Conservation (phyloP, 257 asterid species). For the Buddleja alternifolia region DNA sequence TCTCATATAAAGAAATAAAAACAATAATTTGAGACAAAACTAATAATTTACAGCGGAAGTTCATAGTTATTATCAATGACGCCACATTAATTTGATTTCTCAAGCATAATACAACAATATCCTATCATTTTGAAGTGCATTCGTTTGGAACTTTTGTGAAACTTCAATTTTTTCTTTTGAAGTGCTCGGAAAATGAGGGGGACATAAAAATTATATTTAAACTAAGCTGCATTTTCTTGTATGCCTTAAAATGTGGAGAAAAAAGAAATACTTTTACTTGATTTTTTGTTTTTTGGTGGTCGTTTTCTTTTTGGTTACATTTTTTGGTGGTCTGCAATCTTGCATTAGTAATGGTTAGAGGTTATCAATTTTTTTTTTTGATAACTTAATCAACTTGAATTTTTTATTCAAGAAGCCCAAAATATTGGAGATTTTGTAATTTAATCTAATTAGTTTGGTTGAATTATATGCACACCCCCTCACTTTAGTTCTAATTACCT, state of each 20-base stretch:
- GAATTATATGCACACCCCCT: too few species aligned
- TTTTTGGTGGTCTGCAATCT: too few species aligned
- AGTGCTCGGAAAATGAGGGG: conserved; percentile 8
- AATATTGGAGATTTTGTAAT: background rate
- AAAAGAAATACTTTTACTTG: background rate
- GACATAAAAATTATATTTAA: background rate
- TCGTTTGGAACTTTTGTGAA: conserved; percentile 19
- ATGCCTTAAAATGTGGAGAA: conserved; percentile 19
- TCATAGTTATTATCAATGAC: too few species aligned
- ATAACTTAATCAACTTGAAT: conserved; percentile 3
- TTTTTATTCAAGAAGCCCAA: conserved; percentile 2
- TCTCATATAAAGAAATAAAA: too few species aligned
- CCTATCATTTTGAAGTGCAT: background rate
- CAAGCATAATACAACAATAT: background rate
- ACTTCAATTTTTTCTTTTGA: background rate
- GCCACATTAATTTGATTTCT: too few species aligned
- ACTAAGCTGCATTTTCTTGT: background rate
- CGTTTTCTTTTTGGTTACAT: too few species aligned
- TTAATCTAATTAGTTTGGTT: background rate
- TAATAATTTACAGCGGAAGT: too few species aligned
- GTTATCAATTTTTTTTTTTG: too few species aligned
- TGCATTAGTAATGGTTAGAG: too few species aligned
- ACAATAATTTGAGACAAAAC: too few species aligned
- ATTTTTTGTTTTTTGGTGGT: conserved; percentile 1
- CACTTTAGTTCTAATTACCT: too few species aligned